Conservation (phyloP, 129 eudicot genomes). For the Chrysanthemum seticuspe region DNA sequence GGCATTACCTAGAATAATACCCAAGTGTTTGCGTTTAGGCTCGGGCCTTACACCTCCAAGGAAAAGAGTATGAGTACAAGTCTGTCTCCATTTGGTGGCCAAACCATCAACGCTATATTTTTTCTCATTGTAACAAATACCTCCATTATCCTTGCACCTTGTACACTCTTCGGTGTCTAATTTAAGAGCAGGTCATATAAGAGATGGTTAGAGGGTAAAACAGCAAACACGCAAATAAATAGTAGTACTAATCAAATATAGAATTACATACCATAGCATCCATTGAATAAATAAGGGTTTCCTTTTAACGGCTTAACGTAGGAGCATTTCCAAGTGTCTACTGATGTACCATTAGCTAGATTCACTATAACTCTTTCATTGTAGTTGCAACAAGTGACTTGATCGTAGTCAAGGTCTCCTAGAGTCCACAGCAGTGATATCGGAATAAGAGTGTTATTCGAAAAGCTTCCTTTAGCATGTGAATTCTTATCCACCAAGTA, state of each 20-base stretch:
- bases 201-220: neutral
- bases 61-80: neutral
- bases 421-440: slow-evolving; percentile 14
- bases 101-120: neutral
- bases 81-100: neutral
- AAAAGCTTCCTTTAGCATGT: neutral
- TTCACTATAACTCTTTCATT: neutral
- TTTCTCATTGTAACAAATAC: neutral
- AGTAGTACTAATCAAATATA: neutral
- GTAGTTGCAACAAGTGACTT: neutral
- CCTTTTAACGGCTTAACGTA: neutral
- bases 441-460: neutral
- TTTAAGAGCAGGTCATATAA: neutral
- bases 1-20: neutral
- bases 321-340: neutral
- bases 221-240: neutral
- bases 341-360: slow-evolving; percentile 2
- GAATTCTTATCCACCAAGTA: neutral
- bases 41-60: no score
- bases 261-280: neutral
- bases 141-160: neutral
- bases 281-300: neutral
- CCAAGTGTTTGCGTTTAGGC: neutral
- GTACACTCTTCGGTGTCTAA: neutral
- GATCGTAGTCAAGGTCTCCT: neutral